Conservation (phyloP, 2,329 filamentous ascomycete genomes). For the Daldinia eschscholtzii region DNA sequence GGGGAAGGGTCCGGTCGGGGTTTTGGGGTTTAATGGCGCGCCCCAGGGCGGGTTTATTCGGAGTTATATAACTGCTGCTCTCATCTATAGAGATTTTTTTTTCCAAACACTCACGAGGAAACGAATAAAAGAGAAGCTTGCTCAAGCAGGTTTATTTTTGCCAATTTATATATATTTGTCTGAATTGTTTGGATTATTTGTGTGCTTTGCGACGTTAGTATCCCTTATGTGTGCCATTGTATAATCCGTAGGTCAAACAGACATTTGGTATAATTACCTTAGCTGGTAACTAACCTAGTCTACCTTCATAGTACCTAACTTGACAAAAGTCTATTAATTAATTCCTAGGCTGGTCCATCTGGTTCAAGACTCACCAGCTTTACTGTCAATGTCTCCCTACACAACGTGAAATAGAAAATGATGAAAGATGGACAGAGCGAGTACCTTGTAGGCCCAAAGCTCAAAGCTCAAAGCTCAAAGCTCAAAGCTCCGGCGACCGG, state of each 20-base stretch:
- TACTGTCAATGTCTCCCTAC: no score
- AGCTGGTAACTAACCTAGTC: no score
- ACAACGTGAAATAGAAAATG: no score
- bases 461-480: not conserved
- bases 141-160: constrained; percentile 24
- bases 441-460: not conserved
- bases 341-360: no score
- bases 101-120: constrained; percentile 25
- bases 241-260: not conserved
- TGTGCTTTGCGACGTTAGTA: not conserved
- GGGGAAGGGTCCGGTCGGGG: constrained; percentile 10
- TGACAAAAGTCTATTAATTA: not conserved
- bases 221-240: not conserved
- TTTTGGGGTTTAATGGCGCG: constrained; percentile 36
- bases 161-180: not conserved
- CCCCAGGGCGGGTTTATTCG: constrained; percentile 21
- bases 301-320: no score
- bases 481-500: constrained; percentile 32
- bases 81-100: constrained; percentile 21
- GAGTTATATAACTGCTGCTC: constrained; percentile 7
- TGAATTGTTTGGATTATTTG: not conserved
- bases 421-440: not conserved
- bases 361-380: no score
- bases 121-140: constrained; percentile 24
- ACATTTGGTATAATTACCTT: not conserved